Base-by-base conservation (phyloP, 1,284 basidiomycete genomes). In the Chiua sp. region DNA sequence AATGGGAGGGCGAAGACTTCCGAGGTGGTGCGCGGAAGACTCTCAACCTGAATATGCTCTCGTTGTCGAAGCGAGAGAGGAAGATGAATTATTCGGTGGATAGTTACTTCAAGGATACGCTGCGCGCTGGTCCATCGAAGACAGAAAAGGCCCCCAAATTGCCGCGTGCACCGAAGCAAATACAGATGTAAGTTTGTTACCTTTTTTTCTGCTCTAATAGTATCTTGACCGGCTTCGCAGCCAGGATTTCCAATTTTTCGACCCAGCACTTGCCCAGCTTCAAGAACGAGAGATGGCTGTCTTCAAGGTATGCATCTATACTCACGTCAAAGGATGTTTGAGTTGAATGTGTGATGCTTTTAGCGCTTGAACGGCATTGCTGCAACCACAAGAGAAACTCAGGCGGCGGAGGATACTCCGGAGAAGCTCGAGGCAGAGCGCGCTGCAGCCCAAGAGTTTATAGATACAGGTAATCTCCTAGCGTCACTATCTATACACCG, bases 1-100 rank as follows among this genome's bases (percentile, higher is more conserved):
- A 94, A 65, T 98, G 96, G 96, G 97, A 99, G 72, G 96, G 98
- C 55, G 95, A 98, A 74, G 95, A 98, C 72, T 98, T 96, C 78
- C 83, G 90, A 35, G 75, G 84, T 39, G 91, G 68, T 33, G 67
- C 89, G 78, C 86, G 86, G 66, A 95, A 93, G 78, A 72, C 80
- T 8, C 80, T 94, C 65, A 88, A 88, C 66, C 80, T 93, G 71
- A 90, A 91, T 65, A 88, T 96, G 74, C 89, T 99, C 51, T 94
- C 97, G 57, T 84, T 98, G 20, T 94, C 93, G 47, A 99, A 99
- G 80, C 88, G 98, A 30, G 97, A 99, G 77, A 88, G 97, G 57
- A 98, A 98, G 78, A 86, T 88, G 56, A 98, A 98, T 74, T 98
- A 99, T 77, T 96, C 93, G 2, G 94, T 98, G 42, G 93, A 96